These are phyloP conservation scores for Globisporangium heterothallicum DNA, from an alignment of 352 stramenopile genomes.

Conservation along the genomic window DNA sequence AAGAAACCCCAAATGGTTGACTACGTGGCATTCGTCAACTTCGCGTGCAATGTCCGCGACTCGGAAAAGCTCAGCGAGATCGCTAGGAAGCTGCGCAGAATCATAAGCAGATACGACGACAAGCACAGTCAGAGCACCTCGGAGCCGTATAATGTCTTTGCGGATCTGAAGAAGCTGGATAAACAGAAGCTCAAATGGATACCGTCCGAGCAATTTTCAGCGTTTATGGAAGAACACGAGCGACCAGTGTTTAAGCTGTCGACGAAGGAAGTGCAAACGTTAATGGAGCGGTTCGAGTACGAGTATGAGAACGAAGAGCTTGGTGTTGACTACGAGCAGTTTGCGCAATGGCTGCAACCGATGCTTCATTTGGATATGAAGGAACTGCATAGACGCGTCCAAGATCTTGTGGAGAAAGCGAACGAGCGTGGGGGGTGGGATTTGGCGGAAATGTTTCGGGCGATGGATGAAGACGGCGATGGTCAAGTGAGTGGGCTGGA, in stretches of 20 bases:
- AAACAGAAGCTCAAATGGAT: constrained; percentile 54
- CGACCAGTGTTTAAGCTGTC: constrained; percentile 36
- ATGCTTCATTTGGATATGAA: constrained; percentile 56
- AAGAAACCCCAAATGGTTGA: constrained; percentile 26
- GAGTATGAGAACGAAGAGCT: constrained; percentile 50
- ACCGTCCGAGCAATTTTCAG: constrained; percentile 31
- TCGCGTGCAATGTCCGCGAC: constrained; percentile 60
- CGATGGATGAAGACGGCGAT: constrained; percentile 53
- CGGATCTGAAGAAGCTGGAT: constrained; percentile 44
- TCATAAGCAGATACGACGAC: constrained; percentile 49
- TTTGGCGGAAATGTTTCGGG: constrained; percentile 48
- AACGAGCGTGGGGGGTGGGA: constrained; percentile 38
- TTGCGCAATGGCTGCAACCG: constrained; percentile 63
- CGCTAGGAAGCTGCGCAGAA: constrained; percentile 33
- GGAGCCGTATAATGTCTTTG: constrained; percentile 35
- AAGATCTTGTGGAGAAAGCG: constrained; percentile 33
- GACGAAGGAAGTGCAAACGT: constrained; percentile 20
- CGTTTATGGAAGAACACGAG: constrained; percentile 19
- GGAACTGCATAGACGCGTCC: constrained; percentile 44
- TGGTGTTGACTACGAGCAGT: constrained; percentile 65
- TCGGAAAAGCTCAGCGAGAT: constrained; percentile 56
- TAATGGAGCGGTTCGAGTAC: constrained; percentile 65
- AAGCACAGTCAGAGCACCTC: constrained; percentile 36
- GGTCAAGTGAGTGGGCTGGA: constrained; percentile 46
- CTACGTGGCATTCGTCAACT: constrained; percentile 58